Evolutionary conservation across 768 basidiomycete species (phyloP).

Genomic region (Artomyces pyxidatus): DNA sequence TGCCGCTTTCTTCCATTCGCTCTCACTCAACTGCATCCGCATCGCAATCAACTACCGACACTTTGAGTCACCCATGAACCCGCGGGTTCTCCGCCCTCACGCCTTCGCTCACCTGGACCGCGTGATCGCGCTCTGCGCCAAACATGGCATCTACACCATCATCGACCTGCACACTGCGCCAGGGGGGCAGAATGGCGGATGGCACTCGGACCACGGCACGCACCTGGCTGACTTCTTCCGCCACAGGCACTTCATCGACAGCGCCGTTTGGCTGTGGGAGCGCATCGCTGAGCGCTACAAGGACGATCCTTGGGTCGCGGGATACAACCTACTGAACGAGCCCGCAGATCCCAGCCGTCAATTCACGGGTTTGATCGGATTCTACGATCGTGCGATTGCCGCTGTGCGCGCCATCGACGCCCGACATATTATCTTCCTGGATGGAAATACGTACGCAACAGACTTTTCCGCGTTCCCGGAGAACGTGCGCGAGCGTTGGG

Average conservation of each 20-base stretch:
- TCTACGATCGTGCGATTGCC: conserved; percentile 31
- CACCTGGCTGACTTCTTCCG: conserved; percentile 28
- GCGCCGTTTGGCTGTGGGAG: conserved; percentile 32
- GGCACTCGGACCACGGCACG: conserved; percentile 28
- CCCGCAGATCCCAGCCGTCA: conserved; percentile 29
- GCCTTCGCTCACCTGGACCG: conserved; percentile 36
- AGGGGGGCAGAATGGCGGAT: conserved; percentile 22
- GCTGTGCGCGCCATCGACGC: conserved; percentile 34
- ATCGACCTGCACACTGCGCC: conserved; percentile 32
- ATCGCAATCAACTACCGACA: conserved; percentile 26
- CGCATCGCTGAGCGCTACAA: conserved; percentile 34
- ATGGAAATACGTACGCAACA: conserved; percentile 33
- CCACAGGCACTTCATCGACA: conserved; percentile 35
- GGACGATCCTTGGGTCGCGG: conserved; percentile 37
- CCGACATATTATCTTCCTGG: conserved; percentile 36
- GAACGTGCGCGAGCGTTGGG: conserved; percentile 22
- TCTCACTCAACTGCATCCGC: conserved; percentile 33
- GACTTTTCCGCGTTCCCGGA: conserved; percentile 25
- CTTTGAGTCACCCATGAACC: conserved; percentile 32
- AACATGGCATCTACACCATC: conserved; percentile 32
- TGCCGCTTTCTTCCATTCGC: conserved; percentile 29
- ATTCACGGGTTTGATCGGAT: conserved; percentile 25
- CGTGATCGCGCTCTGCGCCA: conserved; percentile 32
- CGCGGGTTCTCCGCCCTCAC: conserved; percentile 28
- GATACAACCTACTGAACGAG: conserved; percentile 41